Percentiles rank a stretch among this genome's conserved stretches.
Evolutionary conservation across 257 asterid species (phyloP).

Genomic region (Solanum bulbocastanum): DNA sequence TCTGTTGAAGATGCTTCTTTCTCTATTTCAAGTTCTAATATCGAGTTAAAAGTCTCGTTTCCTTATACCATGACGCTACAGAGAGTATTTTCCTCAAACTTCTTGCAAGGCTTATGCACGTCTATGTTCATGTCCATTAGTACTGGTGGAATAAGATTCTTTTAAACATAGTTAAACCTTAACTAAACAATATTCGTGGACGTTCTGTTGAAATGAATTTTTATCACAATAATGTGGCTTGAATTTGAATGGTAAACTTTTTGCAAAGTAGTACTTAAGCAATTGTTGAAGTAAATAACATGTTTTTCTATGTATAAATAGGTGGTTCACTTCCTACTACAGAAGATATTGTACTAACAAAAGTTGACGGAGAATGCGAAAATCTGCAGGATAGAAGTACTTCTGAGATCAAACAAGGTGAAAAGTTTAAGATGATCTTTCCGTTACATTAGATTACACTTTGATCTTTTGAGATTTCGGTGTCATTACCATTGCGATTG

Average conservation of each 20-base stretch:
- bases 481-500: background rate
- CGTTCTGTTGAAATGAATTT: background rate
- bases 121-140: too few species aligned
- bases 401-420: background rate
- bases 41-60: too few species aligned
- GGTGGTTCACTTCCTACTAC: background rate
- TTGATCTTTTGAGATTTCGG: background rate
- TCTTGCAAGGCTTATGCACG: too few species aligned
- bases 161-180: background rate
- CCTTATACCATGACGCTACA: too few species aligned
- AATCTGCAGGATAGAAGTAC: background rate
- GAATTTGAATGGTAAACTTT: background rate
- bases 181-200: background rate
- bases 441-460: background rate
- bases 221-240: background rate
- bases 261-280: background rate
- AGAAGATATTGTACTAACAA: background rate
- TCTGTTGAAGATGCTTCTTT: too few species aligned
- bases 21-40: too few species aligned
- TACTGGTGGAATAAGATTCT: too few species aligned
- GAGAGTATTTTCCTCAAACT: too few species aligned
- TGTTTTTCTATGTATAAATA: background rate
- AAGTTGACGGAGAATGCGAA: background rate
- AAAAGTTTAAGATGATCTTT: background rate
- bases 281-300: background rate